Percentiles rank a stretch among this genome's conserved stretches.
phyloP scores from a whole-genome alignment of 352 stramenopile genomes.

The Pythium oligandrum region DNA sequence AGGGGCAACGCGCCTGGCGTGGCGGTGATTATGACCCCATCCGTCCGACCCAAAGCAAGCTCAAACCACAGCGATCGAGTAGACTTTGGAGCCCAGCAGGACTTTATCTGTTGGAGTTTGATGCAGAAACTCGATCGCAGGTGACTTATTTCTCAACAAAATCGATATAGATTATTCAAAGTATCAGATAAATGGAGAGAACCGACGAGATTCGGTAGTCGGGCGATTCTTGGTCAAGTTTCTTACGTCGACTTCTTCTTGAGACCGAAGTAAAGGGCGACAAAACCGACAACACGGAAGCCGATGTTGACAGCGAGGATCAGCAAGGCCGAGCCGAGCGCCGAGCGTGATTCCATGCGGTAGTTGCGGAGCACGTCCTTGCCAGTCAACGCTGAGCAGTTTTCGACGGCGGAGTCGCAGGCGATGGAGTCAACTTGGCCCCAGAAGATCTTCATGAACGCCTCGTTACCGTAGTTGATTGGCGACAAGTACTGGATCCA shows the following conservation, averaged over 20 bases:
- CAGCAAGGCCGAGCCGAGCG: conserved; percentile 18
- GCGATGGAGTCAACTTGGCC: conserved; percentile 26
- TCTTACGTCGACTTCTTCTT: too few species aligned
- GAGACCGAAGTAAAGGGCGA: conserved; percentile 21
- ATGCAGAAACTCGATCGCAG: conserved; percentile 87
- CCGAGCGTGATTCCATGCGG: conserved; percentile 27
- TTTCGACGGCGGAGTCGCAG: conserved; percentile 35
- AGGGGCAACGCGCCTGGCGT: too few species aligned
- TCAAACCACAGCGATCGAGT: too few species aligned
- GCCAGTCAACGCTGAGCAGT: conserved; percentile 18
- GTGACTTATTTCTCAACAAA: conserved; percentile 4
- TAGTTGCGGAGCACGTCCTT: conserved; percentile 24
- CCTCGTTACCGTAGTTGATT: conserved; percentile 50
- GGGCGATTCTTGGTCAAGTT: too few species aligned
- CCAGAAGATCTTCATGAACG: conserved; percentile 43
- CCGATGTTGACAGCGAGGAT: conserved; percentile 28
- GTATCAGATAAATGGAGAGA: too few species aligned
- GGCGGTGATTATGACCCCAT: too few species aligned
- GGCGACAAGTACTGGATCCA: conserved; percentile 60
- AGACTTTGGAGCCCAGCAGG: too few species aligned
- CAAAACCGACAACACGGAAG: conserved; percentile 28
- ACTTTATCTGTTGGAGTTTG: neutral
- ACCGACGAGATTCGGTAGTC: too few species aligned
- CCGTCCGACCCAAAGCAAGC: too few species aligned
- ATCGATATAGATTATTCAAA: too few species aligned